Evolutionary conservation across 164 flowering plant genomes (phyloP).

Genomic region (Stephania yunnanensis): DNA sequence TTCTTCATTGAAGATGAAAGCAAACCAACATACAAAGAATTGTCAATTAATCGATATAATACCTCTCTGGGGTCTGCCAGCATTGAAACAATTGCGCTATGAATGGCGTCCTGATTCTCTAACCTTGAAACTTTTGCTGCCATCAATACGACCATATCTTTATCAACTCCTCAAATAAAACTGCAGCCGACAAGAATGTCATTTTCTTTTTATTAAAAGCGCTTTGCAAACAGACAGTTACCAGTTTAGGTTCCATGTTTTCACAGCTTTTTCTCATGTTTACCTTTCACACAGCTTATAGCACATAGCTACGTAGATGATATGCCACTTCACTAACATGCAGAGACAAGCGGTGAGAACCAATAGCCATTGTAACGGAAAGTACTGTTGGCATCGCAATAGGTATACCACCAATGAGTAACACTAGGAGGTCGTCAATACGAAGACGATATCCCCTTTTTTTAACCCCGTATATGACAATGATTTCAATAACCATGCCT

Average conservation of each 20-base stretch:
- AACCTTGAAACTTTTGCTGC: constrained; percentile 55
- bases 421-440: constrained; percentile 63
- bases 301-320: no score
- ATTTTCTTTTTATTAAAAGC: no score
- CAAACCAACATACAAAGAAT: no score
- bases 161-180: constrained; percentile 50
- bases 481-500: constrained; percentile 63
- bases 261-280: no score
- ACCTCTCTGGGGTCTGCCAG: constrained; percentile 77
- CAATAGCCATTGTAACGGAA: constrained; percentile 75
- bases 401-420: constrained; percentile 69
- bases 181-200: constrained; percentile 21
- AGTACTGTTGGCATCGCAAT: constrained; percentile 79
- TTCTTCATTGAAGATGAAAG: no score
- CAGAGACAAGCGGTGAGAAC: constrained; percentile 61
- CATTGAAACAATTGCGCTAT: constrained; percentile 45
- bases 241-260: no score
- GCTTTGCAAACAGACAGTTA: no score
- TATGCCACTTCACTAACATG: no score
- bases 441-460: constrained; percentile 50
- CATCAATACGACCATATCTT: constrained; percentile 44
- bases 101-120: no score
- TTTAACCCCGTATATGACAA: constrained; percentile 73
- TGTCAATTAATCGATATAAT: neutral
- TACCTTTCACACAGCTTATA: no score